Base-by-base conservation (phyloP, 2,329 filamentous ascomycete genomes). In the Acephala macrosclerotiorum region DNA sequence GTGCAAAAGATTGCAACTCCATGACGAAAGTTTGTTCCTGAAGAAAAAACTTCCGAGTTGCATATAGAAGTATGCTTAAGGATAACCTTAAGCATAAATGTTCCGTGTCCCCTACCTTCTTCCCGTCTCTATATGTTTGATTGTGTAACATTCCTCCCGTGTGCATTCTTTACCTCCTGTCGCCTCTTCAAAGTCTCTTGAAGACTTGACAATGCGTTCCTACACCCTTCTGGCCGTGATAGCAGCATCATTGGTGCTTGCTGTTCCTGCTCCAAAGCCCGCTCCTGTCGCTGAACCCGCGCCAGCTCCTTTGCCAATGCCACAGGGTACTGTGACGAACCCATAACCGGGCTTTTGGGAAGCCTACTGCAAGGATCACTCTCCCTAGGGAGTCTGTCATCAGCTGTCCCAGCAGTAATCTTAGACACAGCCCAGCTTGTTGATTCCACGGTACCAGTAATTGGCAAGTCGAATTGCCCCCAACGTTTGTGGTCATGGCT, bases 161-260 rank as follows among this genome's bases (percentile, higher is more conserved):
- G 25, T 33, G 16, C 25, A 29, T 4, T 53, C 3, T 53, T 25
- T 42, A 1, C 26, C 11, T 49, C 25, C 25, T 25, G 1, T 53
- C 29, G 12, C 25, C 25, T 18, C 18, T 1, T 26, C 49, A 1
- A 14, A 18, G 11, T 18, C 25, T 18, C 25, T 5, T 9, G 8
- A 14, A 26, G 3, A 51, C 47, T 16, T 60, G 42, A 38, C 2
- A 14, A 67, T 64, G 65, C 59, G 55, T 20, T 40, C 12, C 8
- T 29, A 14, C n/a, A 14, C 56, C 16, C 29, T 65, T 35, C 56
- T 61, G 8, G 60, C 40, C n/a, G 18, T 26, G 5, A 58, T 38
- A n/a, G 45, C 38, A 12, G 56, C 61, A 53, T 61, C 65, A 18
- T 40, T 66, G 49, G 61, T 51, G 42, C 55, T 61, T 12, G 61